Conservation (phyloP, 2,329 filamentous ascomycete genomes). For the Talaromyces atroroseus region DNA sequence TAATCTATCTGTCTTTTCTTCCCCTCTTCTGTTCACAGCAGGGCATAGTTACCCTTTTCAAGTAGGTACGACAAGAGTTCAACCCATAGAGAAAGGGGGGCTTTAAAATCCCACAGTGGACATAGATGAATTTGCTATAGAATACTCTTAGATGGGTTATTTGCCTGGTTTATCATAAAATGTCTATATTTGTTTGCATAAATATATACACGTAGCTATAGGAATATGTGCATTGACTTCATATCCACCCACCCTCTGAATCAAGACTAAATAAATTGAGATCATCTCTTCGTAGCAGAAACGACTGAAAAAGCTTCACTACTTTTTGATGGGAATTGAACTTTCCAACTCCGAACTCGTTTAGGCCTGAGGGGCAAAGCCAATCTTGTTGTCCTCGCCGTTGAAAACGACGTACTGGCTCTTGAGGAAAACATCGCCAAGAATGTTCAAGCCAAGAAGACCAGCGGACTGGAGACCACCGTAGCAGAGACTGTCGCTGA, state of each 20-base stretch:
- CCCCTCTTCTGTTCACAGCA: too few species aligned
- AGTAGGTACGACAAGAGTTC: too few species aligned
- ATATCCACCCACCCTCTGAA: slow-evolving; percentile 9
- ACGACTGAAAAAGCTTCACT: not conserved
- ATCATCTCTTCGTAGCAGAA: not conserved
- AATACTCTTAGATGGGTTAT: too few species aligned
- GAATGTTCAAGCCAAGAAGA: slow-evolving; percentile 60
- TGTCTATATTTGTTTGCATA: not conserved
- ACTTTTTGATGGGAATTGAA: not conserved
- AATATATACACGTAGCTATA: not conserved
- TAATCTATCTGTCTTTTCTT: not conserved
- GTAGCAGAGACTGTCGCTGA: slow-evolving; percentile 52
- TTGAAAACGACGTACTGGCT: slow-evolving; percentile 70
- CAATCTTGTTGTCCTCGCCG: slow-evolving; percentile 42
- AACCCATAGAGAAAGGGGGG: too few species aligned
- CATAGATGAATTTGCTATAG: too few species aligned
- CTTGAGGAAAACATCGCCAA: slow-evolving; percentile 78
- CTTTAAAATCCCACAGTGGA: too few species aligned
- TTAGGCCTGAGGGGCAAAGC: slow-evolving; percentile 42
- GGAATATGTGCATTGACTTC: not conserved
- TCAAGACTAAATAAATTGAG: not conserved
- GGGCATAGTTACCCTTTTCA: too few species aligned
- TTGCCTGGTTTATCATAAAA: too few species aligned
- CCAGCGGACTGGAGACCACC: slow-evolving; percentile 66
- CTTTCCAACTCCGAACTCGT: not conserved